These are phyloP conservation scores for Gossypium mustelinum DNA, from an alignment of 345 rosid genomes.

Conservation along the genomic window DNA sequence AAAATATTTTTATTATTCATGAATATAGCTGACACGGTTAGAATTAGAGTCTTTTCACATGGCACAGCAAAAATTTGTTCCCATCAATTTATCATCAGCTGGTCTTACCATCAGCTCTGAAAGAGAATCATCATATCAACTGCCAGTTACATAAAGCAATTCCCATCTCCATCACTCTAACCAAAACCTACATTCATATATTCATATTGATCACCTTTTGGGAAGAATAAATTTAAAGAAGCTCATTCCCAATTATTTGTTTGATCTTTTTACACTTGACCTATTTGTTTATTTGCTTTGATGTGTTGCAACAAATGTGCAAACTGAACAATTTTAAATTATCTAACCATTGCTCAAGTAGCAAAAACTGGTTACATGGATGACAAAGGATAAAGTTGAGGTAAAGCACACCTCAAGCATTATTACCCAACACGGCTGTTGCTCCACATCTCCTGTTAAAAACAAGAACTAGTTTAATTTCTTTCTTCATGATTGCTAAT, in stretches of 20 bases:
- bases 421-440: conserved; percentile 92
- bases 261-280: neutral
- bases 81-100: neutral
- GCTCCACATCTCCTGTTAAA: conserved; percentile 55
- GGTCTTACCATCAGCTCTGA: conserved; percentile 1
- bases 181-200: conserved; percentile 6
- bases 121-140: neutral
- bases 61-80: neutral
- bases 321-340: neutral
- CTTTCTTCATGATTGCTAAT: conserved; percentile 14
- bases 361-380: conserved; percentile 4
- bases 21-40: neutral
- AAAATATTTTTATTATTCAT: conserved; percentile 3
- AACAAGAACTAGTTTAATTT: conserved; percentile 21
- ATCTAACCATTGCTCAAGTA: conserved; percentile 8
- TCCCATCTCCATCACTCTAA: neutral
- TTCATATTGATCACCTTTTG: conserved; percentile 4
- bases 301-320: neutral
- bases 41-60: neutral
- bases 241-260: neutral
- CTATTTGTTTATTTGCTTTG: neutral
- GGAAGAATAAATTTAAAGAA: neutral
- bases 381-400: neutral
- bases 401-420: conserved; percentile 77
- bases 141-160: conserved; percentile 4